A percentile compares a stretch with the other conserved stretches of the same genome.
phyloP scores from a whole-genome alignment of 306 rosid genomes.

The Vigna radiata region DNA sequence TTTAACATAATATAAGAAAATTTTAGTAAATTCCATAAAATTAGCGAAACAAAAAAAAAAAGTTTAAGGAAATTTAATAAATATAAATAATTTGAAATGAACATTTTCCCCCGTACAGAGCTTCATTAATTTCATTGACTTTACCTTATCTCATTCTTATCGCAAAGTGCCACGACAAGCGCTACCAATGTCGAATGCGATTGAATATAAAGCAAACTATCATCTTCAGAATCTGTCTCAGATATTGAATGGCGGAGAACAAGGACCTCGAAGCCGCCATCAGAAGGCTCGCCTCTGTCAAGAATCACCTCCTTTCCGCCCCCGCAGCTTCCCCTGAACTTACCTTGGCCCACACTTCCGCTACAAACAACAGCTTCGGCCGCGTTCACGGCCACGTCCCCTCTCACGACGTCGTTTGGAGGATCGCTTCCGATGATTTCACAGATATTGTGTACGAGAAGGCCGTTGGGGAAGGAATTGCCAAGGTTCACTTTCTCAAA shows the following conservation, averaged over 20 bases:
- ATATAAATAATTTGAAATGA: no score
- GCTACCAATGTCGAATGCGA: not conserved
- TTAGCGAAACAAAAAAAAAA: no score
- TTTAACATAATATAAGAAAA: no score
- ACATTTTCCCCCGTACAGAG: not conserved
- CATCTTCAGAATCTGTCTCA: not conserved
- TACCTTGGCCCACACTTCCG: slow-evolving; percentile 42
- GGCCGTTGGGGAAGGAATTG: slow-evolving; percentile 81
- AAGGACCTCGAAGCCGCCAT: slow-evolving; percentile 47
- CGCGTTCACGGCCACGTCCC: slow-evolving; percentile 75
- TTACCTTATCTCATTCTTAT: not conserved
- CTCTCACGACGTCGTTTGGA: slow-evolving; percentile 67
- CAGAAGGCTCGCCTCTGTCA: slow-evolving; percentile 69
- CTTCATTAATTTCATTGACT: not conserved
- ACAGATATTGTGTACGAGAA: slow-evolving; percentile 81
- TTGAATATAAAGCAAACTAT: no score
- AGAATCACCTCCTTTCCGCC: slow-evolving; percentile 57
- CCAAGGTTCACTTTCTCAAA: slow-evolving; percentile 56
- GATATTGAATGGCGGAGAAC: slow-evolving; percentile 46
- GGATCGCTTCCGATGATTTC: slow-evolving; percentile 55
- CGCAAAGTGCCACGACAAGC: not conserved
- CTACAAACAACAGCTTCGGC: slow-evolving; percentile 56
- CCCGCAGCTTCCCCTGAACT: slow-evolving; percentile 16
- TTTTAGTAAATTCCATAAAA: no score
- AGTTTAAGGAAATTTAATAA: no score